Percentiles rank a stretch among this genome's conserved stretches.
These are phyloP conservation scores for Conticribra weissflogii DNA, from an alignment of 108 stramenopile genomes.

Conservation along the genomic window DNA sequence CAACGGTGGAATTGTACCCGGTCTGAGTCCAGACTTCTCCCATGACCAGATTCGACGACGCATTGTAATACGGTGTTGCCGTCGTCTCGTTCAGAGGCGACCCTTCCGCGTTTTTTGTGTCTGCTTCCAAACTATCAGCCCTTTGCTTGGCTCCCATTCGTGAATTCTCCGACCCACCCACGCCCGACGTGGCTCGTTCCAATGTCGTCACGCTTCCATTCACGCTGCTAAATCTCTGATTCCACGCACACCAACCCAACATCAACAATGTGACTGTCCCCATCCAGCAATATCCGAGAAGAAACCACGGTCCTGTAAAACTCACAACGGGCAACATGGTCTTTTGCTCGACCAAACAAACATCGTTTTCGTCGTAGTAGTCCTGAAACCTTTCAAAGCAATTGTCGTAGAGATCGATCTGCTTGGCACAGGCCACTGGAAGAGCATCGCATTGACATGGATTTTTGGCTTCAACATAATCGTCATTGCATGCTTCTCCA, in stretches of 20 bases:
- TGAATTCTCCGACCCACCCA: no score
- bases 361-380: constrained; percentile 22
- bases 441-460: background rate
- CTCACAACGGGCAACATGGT: constrained; percentile 28
- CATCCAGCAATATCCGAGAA: constrained; percentile 43
- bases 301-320: constrained; percentile 43
- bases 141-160: background rate
- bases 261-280: constrained; percentile 40
- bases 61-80: constrained; percentile 5
- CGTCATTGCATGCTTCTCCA: constrained; percentile 2
- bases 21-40: constrained; percentile 50
- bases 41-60: constrained; percentile 1
- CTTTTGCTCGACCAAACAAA: constrained; percentile 30
- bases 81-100: no score
- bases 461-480: background rate
- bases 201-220: constrained; percentile 24
- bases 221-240: constrained; percentile 53
- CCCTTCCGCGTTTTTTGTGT: no score
- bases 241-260: constrained; percentile 55
- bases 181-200: constrained; percentile 2
- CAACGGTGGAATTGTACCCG: constrained; percentile 50
- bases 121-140: no score
- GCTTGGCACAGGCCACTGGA: constrained; percentile 18
- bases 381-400: constrained; percentile 23
- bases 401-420: constrained; percentile 26